phyloP scores from a whole-genome alignment of 2,329 filamentous ascomycete species.

The Neopestalotiopsis rosae region DNA sequence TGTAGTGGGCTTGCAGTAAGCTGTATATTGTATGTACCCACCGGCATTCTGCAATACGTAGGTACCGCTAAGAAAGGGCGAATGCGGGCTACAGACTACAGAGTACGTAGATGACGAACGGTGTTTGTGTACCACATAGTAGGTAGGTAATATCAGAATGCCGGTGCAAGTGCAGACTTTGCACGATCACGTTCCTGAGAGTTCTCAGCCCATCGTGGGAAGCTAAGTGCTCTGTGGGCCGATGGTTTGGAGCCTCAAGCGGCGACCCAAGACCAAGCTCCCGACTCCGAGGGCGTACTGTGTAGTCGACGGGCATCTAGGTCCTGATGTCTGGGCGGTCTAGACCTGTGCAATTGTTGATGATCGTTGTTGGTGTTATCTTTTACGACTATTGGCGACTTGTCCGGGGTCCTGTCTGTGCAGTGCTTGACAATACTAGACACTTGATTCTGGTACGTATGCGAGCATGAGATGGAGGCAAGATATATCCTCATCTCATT shows the following conservation, averaged over 20 bases:
- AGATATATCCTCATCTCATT: neutral
- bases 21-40: slow-evolving; percentile 17
- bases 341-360: slow-evolving; percentile 1
- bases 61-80: neutral
- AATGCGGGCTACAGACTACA: neutral
- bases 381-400: neutral
- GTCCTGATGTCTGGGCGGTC: neutral
- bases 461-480: neutral
- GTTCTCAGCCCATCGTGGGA: neutral
- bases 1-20: slow-evolving; percentile 13
- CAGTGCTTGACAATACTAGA: neutral
- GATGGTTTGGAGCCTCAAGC: slow-evolving; percentile 17
- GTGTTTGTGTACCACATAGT: neutral
- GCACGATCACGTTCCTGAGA: slow-evolving; percentile 18
- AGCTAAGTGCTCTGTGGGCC: slow-evolving; percentile 4
- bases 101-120: neutral
- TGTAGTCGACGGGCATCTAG: neutral
- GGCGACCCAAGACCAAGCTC: neutral
- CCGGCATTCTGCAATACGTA: slow-evolving; percentile 9
- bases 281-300: neutral
- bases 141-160: neutral
- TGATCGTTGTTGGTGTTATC: neutral
- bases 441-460: neutral
- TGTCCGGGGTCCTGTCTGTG: neutral
- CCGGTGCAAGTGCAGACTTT: slow-evolving; percentile 1